These are phyloP conservation scores for Euphorbia lathyris DNA, from an alignment of 345 rosid species.

Conservation along the genomic window DNA sequence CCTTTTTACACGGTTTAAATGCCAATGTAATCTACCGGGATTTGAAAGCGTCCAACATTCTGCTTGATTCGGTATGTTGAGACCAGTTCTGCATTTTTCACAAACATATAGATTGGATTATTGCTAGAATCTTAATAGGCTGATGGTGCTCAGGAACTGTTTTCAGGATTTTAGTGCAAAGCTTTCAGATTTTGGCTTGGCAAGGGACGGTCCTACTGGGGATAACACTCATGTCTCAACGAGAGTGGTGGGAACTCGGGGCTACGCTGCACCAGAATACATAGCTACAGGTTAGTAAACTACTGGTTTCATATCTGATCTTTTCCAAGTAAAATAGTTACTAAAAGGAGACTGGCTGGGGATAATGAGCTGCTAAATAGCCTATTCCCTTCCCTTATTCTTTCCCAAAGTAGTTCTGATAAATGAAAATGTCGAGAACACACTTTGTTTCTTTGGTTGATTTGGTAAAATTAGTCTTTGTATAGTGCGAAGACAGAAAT, in stretches of 20 bases:
- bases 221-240: conserved; percentile 90
- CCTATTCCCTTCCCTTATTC: too few relatives aligned
- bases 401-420: neutral
- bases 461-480: neutral
- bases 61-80: conserved; percentile 56
- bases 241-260: conserved; percentile 77
- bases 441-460: too few relatives aligned
- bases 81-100: conserved; percentile 8
- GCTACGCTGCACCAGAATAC: conserved; percentile 95
- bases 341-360: neutral
- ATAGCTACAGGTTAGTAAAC: conserved; percentile 64
- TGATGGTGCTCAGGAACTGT: conserved; percentile 11
- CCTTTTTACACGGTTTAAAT: conserved; percentile 57
- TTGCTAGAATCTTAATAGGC: neutral
- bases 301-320: conserved; percentile 1
- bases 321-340: neutral
- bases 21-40: conserved; percentile 69
- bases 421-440: too few relatives aligned
- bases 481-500: too few relatives aligned
- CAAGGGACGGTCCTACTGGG: conserved; percentile 89
- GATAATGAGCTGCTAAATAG: too few relatives aligned
- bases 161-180: conserved; percentile 67
- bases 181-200: conserved; percentile 95
- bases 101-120: neutral
- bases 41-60: conserved; percentile 64